A percentile compares a stretch with the other conserved stretches of the same genome.
Conservation (phyloP, 2,329 filamentous ascomycete genomes). For the Penicillium hesseltinei region DNA sequence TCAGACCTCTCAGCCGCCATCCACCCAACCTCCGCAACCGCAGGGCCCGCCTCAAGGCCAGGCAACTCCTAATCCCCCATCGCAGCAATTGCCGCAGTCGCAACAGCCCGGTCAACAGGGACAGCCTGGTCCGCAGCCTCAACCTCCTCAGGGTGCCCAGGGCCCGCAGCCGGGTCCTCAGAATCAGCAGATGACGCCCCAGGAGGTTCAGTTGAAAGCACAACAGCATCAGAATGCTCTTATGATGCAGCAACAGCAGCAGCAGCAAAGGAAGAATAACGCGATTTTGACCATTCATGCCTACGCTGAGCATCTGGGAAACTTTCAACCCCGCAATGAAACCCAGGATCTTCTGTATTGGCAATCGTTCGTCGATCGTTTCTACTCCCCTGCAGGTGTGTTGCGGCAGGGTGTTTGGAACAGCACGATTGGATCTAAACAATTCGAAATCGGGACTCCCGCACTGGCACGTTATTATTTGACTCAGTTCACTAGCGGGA, state of each 20-base stretch:
- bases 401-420: conserved; percentile 68
- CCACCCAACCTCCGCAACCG: conserved; percentile 36
- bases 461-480: conserved; percentile 85
- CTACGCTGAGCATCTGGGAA: conserved; percentile 57
- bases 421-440: conserved; percentile 63
- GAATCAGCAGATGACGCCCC: conserved; percentile 40
- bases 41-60: conserved; percentile 37
- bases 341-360: conserved; percentile 72
- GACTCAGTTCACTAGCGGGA: conserved; percentile 82
- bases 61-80: conserved; percentile 36
- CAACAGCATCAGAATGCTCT: conserved; percentile 41
- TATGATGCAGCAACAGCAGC: conserved; percentile 41
- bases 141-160: conserved; percentile 30
- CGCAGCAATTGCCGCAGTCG: conserved; percentile 39
- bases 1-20: conserved; percentile 30
- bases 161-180: conserved; percentile 35
- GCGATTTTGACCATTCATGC: conserved; percentile 54
- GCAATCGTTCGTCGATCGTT: conserved; percentile 73
- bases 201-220: conserved; percentile 42
- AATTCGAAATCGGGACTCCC: conserved; percentile 80
- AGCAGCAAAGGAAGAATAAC: conserved; percentile 35
- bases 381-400: conserved; percentile 75
- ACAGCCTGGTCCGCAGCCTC: conserved; percentile 35
- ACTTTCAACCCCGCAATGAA: conserved; percentile 57
- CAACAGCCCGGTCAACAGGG: conserved; percentile 32